These are phyloP conservation scores for Leccinum boreale DNA, from an alignment of 768 basidiomycete genomes.

Conservation along the genomic window DNA sequence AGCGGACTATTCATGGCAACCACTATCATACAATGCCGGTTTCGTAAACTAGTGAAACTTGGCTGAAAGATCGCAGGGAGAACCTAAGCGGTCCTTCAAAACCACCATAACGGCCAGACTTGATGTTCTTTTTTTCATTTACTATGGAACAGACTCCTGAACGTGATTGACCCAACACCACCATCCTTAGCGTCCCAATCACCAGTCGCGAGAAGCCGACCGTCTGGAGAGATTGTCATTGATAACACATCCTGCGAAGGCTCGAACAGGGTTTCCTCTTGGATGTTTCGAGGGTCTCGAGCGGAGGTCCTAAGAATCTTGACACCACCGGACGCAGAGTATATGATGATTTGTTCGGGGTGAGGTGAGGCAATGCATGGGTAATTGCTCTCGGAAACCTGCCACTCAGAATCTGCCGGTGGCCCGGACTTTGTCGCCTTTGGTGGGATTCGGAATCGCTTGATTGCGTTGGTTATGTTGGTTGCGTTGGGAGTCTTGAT, in stretches of 20 bases:
- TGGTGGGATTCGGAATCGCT: background rate
- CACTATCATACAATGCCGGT: background rate
- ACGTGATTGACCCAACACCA: slow-evolving; percentile 1
- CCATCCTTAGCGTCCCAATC: slow-evolving; percentile 1
- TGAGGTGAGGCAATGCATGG: slow-evolving; percentile 8
- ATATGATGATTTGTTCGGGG: background rate
- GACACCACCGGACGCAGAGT: background rate
- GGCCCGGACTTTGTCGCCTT: background rate
- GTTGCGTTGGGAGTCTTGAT: background rate
- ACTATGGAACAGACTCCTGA: background rate
- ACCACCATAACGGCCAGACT: background rate
- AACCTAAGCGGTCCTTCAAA: background rate
- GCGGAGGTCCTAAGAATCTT: background rate
- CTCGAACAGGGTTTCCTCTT: background rate
- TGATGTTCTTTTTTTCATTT: background rate
- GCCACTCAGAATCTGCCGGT: background rate
- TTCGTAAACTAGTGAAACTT: background rate
- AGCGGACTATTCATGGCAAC: background rate
- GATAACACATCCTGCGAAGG: slow-evolving; percentile 4
- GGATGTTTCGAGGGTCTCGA: background rate
- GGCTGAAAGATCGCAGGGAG: too few species aligned
- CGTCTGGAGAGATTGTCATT: slow-evolving; percentile 4
- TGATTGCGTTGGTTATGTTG: background rate
- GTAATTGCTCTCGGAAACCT: slow-evolving; percentile 1
- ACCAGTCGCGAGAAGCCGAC: slow-evolving; percentile 1